phyloP scores from a whole-genome alignment of 1,284 basidiomycete genomes.

The Leccinum subrobustum region DNA sequence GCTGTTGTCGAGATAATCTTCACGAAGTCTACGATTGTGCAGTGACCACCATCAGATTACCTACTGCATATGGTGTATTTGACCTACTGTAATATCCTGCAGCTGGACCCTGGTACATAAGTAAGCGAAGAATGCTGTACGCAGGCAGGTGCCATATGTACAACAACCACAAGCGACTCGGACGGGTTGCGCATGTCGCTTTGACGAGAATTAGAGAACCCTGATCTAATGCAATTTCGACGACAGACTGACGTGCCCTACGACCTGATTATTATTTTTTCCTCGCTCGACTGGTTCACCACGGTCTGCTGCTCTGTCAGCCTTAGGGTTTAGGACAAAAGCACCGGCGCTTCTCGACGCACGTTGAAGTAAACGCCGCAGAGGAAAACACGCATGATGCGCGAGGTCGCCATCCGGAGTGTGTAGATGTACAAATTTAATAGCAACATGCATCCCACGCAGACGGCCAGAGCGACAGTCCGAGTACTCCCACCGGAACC shows the following conservation, averaged over 20 bases:
- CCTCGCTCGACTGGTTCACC: not conserved
- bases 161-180: not conserved
- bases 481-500: not conserved
- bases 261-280: constrained; percentile 2
- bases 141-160: not conserved
- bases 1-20: constrained; percentile 14
- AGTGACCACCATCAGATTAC: constrained; percentile 6
- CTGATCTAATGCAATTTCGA: not conserved
- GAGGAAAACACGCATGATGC: constrained; percentile 21
- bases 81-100: not conserved
- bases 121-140: constrained; percentile 12
- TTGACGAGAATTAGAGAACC: not conserved
- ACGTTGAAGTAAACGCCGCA: constrained; percentile 18
- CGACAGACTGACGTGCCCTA: constrained; percentile 2
- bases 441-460: not conserved
- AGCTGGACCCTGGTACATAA: constrained; percentile 17
- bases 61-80: not conserved
- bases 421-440: not conserved
- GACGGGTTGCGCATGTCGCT: not conserved
- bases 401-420: constrained; percentile 16
- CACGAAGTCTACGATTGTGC: constrained; percentile 6
- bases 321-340: constrained; percentile 13
- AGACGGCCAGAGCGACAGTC: not conserved
- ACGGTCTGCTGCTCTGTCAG: constrained; percentile 3
- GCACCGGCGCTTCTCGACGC: constrained; percentile 9